Evolutionary conservation across 371 early-diverging fungal genomes (phyloP).

Genomic region (Syncephalastrum monosporum): DNA sequence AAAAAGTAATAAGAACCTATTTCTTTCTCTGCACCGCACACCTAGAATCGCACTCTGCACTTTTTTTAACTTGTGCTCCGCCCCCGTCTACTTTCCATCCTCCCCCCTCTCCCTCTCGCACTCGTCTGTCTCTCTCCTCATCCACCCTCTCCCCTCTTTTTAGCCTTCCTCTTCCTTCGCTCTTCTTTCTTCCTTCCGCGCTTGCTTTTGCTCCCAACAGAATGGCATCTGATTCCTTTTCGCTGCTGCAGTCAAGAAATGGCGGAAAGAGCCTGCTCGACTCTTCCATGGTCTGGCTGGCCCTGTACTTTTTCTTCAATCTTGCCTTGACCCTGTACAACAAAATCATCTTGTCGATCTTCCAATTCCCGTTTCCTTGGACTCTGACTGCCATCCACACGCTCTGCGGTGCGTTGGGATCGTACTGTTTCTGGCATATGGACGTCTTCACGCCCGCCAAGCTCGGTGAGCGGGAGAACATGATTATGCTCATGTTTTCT

Average conservation of each 20-base stretch:
- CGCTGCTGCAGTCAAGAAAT: background rate
- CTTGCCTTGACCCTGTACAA: conserved; percentile 83
- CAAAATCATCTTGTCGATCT: conserved; percentile 75
- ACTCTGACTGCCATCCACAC: conserved; percentile 85
- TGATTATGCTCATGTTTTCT: conserved; percentile 78
- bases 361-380: conserved; percentile 89
- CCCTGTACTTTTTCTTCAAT: conserved; percentile 76
- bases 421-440: conserved; percentile 42
- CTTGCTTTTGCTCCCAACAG: too few species aligned
- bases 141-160: background rate
- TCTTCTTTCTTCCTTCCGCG: background rate
- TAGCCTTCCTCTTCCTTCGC: conserved; percentile 1
- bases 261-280: conserved; percentile 12
- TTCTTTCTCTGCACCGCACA: too few species aligned
- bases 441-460: conserved; percentile 63
- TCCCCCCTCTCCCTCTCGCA: background rate
- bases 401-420: conserved; percentile 69
- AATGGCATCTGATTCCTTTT: conserved; percentile 7
- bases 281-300: conserved; percentile 52
- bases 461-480: conserved; percentile 64
- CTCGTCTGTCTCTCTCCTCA: background rate
- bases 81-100: background rate
- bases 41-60: too few species aligned
- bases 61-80: too few species aligned
- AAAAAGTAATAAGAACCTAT: too few species aligned